Base-by-base conservation (phyloP, 2,329 filamentous ascomycete species). In the Scedosporium aurantiacum region DNA sequence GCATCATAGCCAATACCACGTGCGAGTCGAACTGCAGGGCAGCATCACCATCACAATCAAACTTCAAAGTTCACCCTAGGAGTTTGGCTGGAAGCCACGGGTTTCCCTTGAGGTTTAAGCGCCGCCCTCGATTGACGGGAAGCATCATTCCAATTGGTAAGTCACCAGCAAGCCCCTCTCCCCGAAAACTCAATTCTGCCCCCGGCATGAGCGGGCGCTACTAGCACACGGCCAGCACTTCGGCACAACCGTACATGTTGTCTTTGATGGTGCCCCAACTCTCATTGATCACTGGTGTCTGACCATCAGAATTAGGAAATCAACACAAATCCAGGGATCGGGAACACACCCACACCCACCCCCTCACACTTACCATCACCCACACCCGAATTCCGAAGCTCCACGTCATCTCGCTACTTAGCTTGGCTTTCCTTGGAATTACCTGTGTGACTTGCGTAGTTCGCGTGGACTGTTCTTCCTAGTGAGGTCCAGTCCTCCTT, bases 371-470 rank as follows among this genome's bases (percentile, higher is more conserved):
- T 10, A 12, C 4, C 32, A 37, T 14, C 32, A 37, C 32, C 32
- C 32, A 37, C 32, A 12, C 32, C 32, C 43, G 16, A 4, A 16
- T 21, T 47, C 43, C 43, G 43, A 47, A n/a, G 8, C 37, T 41
- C 56, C 56, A 43, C 56, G 56, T 58, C 56, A 58, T 43, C 56
- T 58, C 28, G 56, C 56, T 58, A 41, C n/a, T 55, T 16, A 23
- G 27, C 57, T 23, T 37, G 5, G 37, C 12, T 40, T 58, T 41
- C 37, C 21, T n/a, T 58, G 57, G 23, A 25, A 47, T 28, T 16
- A 28, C 14, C 57, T 47, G 57, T 23, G 40, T 58, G 25, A 45
- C 52, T 47, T 14, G 43, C 18, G 43, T 21, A 47, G 43, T 47
- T 47, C 18, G 43, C 43, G 43, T 47, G 43, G 18, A 21, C 43